Base-by-base conservation (phyloP, 148 eudicot genomes). In the Arctostaphylos glauca region DNA sequence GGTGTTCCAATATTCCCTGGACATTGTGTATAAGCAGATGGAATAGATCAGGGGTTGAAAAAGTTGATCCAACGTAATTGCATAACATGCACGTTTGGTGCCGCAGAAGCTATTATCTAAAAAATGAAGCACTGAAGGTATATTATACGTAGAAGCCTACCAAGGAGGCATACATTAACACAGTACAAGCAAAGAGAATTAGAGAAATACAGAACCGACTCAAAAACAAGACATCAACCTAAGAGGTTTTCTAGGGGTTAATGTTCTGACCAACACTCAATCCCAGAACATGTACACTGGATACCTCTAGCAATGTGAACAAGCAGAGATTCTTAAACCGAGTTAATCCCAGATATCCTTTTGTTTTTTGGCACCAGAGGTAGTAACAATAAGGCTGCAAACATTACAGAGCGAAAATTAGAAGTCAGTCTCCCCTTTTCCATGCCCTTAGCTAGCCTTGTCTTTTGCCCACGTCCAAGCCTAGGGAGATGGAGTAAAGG, bases 1-100 rank as follows among this genome's bases (percentile, higher is more conserved):
- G 76, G 95, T 90, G 86, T 94, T 91, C 98, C 96, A 94, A 86
- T 95, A 95, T 89, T 91, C 93, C 84, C 98, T 95, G 83, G n/a
- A 64, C 38, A 80, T 50, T 43, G 41, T 2, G 76, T 15, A 68
- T 66, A 19, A 68, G 74, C 52, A 71, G 53, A 64, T 73, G 60
- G 16, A 31, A 77, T 46, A 53, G 13, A 71, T 77, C 44, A 18
- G 23, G 9, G 21, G 53, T 6, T 19, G 71, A 54, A 25, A 76
- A 64, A 16, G 60, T 64, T 18, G 2, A 64, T 52, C 46, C 67
- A 50, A 8, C 38, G 13, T 31, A 15, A 48, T 15, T 62, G 10
- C 14, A 50, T 12, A 18, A 10, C 7, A 48, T 75, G 21, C 38
- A 76, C 16, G 48, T 19, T 59, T 46, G 46, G 7, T 12, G 53